Base-by-base conservation (phyloP, 2,329 filamentous ascomycete species). In the Monosporascus sp. region DNA sequence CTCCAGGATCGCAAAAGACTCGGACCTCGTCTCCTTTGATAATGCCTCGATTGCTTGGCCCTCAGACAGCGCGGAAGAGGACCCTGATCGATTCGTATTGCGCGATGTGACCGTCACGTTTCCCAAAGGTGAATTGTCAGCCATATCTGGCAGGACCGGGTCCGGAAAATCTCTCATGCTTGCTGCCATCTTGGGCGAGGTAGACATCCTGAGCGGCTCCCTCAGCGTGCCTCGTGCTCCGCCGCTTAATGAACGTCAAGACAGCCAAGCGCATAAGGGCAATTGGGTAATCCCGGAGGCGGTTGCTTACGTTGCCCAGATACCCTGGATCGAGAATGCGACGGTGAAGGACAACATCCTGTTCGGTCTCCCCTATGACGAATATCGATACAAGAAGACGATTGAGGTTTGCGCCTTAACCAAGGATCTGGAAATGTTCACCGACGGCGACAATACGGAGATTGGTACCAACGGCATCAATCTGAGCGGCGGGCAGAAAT, bases 391-490 rank as follows among this genome's bases (percentile, higher is more conserved):
- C 65, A 72, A 76, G 1, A 82, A 85, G 60, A 89, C 90, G 0
- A 69, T 92, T 7, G 77, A 83, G 37, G 87, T 86, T 2, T 94
- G 89, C 56, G 88, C 88, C 0, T 67, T 95, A 44, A 79, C 79
- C 50, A 89, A 89, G 64, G 90, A 95, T 61, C 73, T 95, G 35
- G 80, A 86, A 17, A 89, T 90, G 74, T 77, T 95, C 17, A 74
- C 81, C 0, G 87, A 93, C 63, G 89, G 89, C 4, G 89, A 94
- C 61, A 71, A 81, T 47, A 95, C 90, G 0, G 88, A 92, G 63
- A 89, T 95, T 50, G 90, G 90, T 11, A 87, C 88, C 3, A 92
- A 93, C 57, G 90, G 90, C 7, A 89, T 94, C 61, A 92, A 93
- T 60, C 74, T 95, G 7, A 90, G 86, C 56, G 90, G 90, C 57